Evolutionary conservation across 768 basidiomycete species (phyloP).

Genomic region (Lactarius pseudohatsudake): DNA sequence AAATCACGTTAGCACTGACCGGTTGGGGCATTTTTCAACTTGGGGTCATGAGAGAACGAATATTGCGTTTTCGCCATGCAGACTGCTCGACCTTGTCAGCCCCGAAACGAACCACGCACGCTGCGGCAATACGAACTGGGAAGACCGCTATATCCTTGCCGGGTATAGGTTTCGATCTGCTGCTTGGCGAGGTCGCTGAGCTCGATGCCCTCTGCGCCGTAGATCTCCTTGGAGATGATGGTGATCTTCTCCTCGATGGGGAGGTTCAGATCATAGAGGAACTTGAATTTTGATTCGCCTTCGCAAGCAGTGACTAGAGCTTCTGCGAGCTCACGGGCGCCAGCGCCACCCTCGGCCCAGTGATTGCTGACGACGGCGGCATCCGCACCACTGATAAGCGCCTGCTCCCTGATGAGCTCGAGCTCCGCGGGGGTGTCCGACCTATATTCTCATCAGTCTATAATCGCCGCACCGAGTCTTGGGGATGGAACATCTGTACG

Average conservation of each 20-base stretch:
- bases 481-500: slow-evolving; percentile 53
- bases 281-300: slow-evolving; percentile 80
- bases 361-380: slow-evolving; percentile 95
- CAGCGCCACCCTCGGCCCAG: slow-evolving; percentile 95
- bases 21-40: slow-evolving; percentile 84
- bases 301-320: slow-evolving; percentile 89
- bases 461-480: background rate
- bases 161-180: slow-evolving; percentile 89
- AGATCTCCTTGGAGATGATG: slow-evolving; percentile 87
- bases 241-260: slow-evolving; percentile 87
- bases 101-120: slow-evolving; percentile 2
- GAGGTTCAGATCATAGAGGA: slow-evolving; percentile 85
- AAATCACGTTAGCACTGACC: slow-evolving; percentile 42
- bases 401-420: slow-evolving; percentile 74
- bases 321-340: slow-evolving; percentile 86
- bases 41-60: slow-evolving; percentile 93
- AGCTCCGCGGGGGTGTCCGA: slow-evolving; percentile 91
- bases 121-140: slow-evolving; percentile 57
- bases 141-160: slow-evolving; percentile 78
- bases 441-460: slow-evolving; percentile 40
- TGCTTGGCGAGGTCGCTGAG: slow-evolving; percentile 80
- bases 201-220: slow-evolving; percentile 89
- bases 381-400: slow-evolving; percentile 86
- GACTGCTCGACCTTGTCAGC: slow-evolving; percentile 45
- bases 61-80: slow-evolving; percentile 99